Percentiles rank a stretch among this genome's conserved stretches.
These are phyloP conservation scores for Salix purpurea DNA, from an alignment of 345 rosid species.

Conservation along the genomic window DNA sequence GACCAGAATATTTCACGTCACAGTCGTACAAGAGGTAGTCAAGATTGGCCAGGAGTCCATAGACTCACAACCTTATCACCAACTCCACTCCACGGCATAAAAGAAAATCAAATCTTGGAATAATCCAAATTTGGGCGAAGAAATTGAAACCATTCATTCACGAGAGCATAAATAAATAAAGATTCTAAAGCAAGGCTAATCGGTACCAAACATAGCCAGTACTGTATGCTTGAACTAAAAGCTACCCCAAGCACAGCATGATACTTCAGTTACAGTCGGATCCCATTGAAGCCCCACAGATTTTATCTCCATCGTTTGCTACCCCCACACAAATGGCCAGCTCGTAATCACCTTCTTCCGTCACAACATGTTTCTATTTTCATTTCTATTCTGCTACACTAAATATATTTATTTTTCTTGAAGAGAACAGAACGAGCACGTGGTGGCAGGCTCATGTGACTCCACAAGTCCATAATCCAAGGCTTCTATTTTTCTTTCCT, in stretches of 20 bases:
- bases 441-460: not conserved
- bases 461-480: constrained; percentile 17
- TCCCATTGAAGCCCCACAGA: not conserved
- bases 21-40: no score
- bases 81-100: not conserved
- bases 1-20: not conserved
- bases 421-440: constrained; percentile 16
- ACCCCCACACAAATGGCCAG: constrained; percentile 3
- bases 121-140: not conserved
- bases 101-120: not conserved
- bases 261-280: constrained; percentile 7
- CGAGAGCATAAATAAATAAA: not conserved
- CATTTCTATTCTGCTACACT: no score
- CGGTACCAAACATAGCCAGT: not conserved
- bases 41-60: not conserved
- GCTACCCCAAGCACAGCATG: not conserved
- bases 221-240: not conserved
- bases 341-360: not conserved
- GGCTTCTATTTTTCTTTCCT: constrained; percentile 22
- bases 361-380: no score
- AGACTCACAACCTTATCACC: not conserved
- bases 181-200: not conserved
- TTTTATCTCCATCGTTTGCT: not conserved
- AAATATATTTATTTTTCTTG: not conserved
- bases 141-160: not conserved